These are phyloP conservation scores for Mortierella sp. DNA, from an alignment of 371 early-diverging fungal genomes.

Conservation along the genomic window DNA sequence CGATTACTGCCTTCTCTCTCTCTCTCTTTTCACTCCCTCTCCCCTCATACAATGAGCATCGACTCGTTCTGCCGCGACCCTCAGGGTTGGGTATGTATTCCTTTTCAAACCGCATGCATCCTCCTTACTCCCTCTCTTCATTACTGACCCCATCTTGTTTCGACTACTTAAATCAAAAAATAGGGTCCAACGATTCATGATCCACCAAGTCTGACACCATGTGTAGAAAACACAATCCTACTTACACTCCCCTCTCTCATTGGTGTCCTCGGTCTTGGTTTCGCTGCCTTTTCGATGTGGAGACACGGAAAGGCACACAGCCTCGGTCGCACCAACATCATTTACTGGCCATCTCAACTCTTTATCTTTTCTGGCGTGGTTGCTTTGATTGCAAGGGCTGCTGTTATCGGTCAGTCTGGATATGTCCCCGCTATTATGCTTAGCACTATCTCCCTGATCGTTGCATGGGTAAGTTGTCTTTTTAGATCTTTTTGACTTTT, in stretches of 20 bases:
- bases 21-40: neutral
- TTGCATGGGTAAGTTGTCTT: slow-evolving; percentile 23
- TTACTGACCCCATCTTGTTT: neutral
- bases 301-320: slow-evolving; percentile 30
- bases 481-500: too few species aligned
- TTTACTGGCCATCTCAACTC: slow-evolving; percentile 32
- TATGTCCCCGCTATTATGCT: slow-evolving; percentile 28
- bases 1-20: neutral
- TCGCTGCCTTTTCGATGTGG: slow-evolving; percentile 3
- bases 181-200: slow-evolving; percentile 22
- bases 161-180: neutral
- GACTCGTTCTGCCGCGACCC: slow-evolving; percentile 12
- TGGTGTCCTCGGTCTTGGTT: slow-evolving; percentile 1
- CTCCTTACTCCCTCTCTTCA: neutral
- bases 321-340: slow-evolving; percentile 28
- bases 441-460: slow-evolving; percentile 16
- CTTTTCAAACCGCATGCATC: too few species aligned
- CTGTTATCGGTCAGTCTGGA: slow-evolving; percentile 11
- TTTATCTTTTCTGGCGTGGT: slow-evolving; percentile 18
- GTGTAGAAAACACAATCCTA: slow-evolving; percentile 26
- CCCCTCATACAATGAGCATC: slow-evolving; percentile 1
- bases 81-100: slow-evolving; percentile 19
- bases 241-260: slow-evolving; percentile 17
- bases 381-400: slow-evolving; percentile 21
- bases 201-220: slow-evolving; percentile 17